phyloP scores from a whole-genome alignment of 495 filamentous ascomycete genomes.

The Aspergillus panamensis region DNA sequence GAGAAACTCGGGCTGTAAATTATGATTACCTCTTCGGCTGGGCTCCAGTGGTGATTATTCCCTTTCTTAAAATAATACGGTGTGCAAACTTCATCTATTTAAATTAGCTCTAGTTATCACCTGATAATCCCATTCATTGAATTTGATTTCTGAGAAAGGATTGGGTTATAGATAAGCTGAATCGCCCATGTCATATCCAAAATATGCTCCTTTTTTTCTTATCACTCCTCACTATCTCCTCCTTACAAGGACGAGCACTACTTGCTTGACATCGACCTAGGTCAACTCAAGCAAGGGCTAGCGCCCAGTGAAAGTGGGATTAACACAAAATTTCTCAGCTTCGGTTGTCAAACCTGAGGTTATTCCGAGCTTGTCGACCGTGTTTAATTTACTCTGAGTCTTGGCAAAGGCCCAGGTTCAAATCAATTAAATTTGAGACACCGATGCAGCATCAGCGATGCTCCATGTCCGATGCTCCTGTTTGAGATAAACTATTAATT shows the following conservation, averaged over 20 bases:
- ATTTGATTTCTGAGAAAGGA: no score
- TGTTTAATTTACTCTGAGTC: conserved; percentile 1
- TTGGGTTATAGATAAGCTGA: no score
- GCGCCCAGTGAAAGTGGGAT: background rate
- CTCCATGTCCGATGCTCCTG: background rate
- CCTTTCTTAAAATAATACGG: background rate
- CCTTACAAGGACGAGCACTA: no score
- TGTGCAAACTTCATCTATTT: no score
- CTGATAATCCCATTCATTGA: no score
- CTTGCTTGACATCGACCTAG: background rate
- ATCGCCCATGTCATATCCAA: no score
- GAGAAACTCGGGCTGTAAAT: background rate
- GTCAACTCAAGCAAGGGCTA: conserved; percentile 4
- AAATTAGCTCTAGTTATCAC: no score
- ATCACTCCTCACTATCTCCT: no score
- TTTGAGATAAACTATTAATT: background rate
- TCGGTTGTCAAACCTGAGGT: background rate
- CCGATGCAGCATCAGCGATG: no score
- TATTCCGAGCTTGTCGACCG: background rate
- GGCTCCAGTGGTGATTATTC: background rate
- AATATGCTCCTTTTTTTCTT: no score
- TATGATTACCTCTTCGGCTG: background rate
- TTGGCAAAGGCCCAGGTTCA: background rate
- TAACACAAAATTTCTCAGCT: background rate
- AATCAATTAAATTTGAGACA: conserved; percentile 9